Evolutionary conservation across 306 rosid species (phyloP), one percentile per base, ranked within the genome.

Genomic region (Comarum palustre): DNA sequence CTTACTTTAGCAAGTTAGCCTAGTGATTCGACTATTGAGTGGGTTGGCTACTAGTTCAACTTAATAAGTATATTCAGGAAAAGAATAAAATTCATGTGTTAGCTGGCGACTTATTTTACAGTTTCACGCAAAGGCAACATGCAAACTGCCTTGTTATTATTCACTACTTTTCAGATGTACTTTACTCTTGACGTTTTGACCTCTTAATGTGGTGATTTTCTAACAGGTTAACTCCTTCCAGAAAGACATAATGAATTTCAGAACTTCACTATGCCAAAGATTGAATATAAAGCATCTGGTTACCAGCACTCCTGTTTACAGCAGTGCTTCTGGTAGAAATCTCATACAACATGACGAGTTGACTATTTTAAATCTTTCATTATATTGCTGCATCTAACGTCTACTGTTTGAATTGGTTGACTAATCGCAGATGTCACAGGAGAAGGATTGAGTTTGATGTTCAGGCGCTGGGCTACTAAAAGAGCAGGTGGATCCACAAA

Each of bases 381-480:
- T 66, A 43, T 45, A 31, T 73, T 75, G 25, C 66, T 61, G 61
- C 73, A 43, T 48, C 67, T 48, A 66, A 66, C 70, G 47, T 50
- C 60, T 66, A 63, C 59, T 79, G 69, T 36, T 54, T 82, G 47
- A 69, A 68, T 11, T 20, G 46, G 22, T 39, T 29, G n/a, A 41
- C 46, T 57, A 27, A 29, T 36, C 68, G 31, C 75, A 93, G 92
- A 89, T 82, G 92, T 81, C 72, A 83, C 87, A 50, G 88, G 88
- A 58, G 90, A 83, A 69, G 97, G 96, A 63, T 82, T 91, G 81
- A 85, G 90, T 83, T 46, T 93, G 64, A 76, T 86, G 46, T 86
- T 91, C 69, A 79, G 90, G 74, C 92, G 98, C 8, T 93, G 98
- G 97, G 98, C 98, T 79, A 76, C 94, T 39, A 91, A 93, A 74